A percentile compares a stretch with the other conserved stretches of the same genome.
Conservation (phyloP, 225 moss, liverwort and hornwort species). For the Rhytidiadelphus loreus region DNA sequence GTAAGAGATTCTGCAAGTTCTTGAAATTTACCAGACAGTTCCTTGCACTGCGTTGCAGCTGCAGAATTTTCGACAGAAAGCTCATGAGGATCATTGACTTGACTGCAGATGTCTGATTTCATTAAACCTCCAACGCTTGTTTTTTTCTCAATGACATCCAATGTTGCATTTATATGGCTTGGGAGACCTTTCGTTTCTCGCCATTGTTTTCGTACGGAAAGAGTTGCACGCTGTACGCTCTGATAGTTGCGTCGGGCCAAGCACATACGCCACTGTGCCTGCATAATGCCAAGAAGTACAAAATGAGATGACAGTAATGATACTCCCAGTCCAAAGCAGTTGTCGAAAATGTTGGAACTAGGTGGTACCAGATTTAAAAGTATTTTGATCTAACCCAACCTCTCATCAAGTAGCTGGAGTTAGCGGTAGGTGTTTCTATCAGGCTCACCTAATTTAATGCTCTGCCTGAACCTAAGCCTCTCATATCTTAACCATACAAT, state of each 20-base stretch:
- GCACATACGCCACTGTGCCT: constrained; percentile 42
- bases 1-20: not conserved
- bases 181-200: not conserved
- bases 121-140: not conserved
- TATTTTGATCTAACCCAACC: not conserved
- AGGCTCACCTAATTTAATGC: not conserved
- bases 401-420: not conserved
- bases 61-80: not conserved
- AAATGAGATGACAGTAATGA: not conserved
- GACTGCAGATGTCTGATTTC: not conserved
- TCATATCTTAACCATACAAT: not conserved
- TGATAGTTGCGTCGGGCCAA: constrained; percentile 5
- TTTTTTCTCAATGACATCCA: not conserved
- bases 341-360: not conserved
- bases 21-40: not conserved
- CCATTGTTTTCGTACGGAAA: constrained; percentile 14
- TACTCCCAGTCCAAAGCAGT: not conserved
- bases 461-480: not conserved
- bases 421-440: not conserved
- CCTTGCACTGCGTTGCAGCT: not conserved
- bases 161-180: not conserved
- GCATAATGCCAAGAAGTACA: not conserved
- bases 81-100: not conserved
- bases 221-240: constrained; percentile 2
- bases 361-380: not conserved